A percentile compares a stretch with the other conserved stretches of the same genome.
These are phyloP conservation scores for Iris pallida DNA, from an alignment of 116 monocot genomes.

Conservation along the genomic window DNA sequence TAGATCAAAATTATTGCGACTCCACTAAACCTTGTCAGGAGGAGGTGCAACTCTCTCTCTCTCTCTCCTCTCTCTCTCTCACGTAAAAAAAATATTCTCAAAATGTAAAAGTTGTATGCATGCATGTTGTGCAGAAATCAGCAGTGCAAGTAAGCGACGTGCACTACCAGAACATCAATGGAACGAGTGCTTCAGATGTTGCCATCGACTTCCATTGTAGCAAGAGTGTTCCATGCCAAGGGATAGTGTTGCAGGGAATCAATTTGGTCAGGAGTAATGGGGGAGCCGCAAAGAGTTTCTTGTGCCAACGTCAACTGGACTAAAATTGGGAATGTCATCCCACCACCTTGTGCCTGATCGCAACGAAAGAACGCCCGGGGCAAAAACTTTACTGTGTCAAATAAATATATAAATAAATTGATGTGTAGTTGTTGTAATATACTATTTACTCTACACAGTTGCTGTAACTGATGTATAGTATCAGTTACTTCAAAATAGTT, in stretches of 20 bases:
- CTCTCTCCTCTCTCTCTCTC: not conserved
- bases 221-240: constrained; percentile 23
- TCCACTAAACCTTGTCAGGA: constrained; percentile 9
- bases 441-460: no score
- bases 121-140: constrained; percentile 16
- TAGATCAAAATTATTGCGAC: constrained; percentile 26
- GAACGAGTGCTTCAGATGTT: constrained; percentile 27
- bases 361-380: no score
- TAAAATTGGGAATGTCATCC: constrained; percentile 23
- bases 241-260: constrained; percentile 23
- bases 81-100: not conserved
- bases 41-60: constrained; percentile 10
- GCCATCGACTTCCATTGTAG: constrained; percentile 40
- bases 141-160: constrained; percentile 38
- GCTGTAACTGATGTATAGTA: no score
- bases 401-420: no score
- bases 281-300: constrained; percentile 8
- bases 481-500: no score
- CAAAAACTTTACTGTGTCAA: no score
- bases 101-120: no score
- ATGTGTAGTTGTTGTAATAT: no score
- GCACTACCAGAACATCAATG: constrained; percentile 34
- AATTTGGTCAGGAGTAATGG: constrained; percentile 15
- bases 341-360: constrained; percentile 21
- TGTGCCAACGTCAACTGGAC: constrained; percentile 29